Base-by-base conservation (phyloP, 441 rosid genomes). In the Breynia disticha region DNA sequence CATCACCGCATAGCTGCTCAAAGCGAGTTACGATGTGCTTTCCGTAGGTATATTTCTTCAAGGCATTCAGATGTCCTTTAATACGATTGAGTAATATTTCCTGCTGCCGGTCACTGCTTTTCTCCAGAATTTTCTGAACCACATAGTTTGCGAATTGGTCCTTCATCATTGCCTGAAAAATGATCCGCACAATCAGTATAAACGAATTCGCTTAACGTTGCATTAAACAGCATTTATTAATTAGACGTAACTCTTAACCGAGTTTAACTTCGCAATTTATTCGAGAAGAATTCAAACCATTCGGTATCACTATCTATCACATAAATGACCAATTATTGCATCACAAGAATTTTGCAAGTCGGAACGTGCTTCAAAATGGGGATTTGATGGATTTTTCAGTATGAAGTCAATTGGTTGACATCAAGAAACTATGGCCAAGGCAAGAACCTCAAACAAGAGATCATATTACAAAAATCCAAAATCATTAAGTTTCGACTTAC, bases 141-240 rank as follows among this genome's bases (percentile, higher is more conserved):
- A 86, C 97, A 70, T 90, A 86, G 69, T 89, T 89, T 22, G 93
- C 95, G 62, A 69, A 89, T 61, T 86, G 97, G 56, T 89, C 97
- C 73, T 90, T 90, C 95, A 90, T 84, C 94, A 86, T 75, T 62
- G 65, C 67, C 97, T 86, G 43, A 63, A 42, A 45, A 55, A 13
- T 16, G 24, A 59, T 28, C 35, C 35, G 8, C 8, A 38, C 50
- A 14, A 28, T 19, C 9, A 46, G 10, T 8, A 45, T 28, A 20
- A 1, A n/a, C n/a, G n/a, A n/a, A 11, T 44, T 32, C n/a, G n/a
- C n/a, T n/a, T n/a, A n/a, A n/a, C n/a, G n/a, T n/a, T n/a, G n/a
- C n/a, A n/a, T n/a, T 3, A 28, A 28, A n/a, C n/a, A n/a, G n/a
- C n/a, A n/a, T n/a, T n/a, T n/a, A n/a, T n/a, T n/a, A n/a, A n/a